Evolutionary conservation across 176 grass and related monocot genomes (phyloP).

Genomic region (Microstegium vimineum): DNA sequence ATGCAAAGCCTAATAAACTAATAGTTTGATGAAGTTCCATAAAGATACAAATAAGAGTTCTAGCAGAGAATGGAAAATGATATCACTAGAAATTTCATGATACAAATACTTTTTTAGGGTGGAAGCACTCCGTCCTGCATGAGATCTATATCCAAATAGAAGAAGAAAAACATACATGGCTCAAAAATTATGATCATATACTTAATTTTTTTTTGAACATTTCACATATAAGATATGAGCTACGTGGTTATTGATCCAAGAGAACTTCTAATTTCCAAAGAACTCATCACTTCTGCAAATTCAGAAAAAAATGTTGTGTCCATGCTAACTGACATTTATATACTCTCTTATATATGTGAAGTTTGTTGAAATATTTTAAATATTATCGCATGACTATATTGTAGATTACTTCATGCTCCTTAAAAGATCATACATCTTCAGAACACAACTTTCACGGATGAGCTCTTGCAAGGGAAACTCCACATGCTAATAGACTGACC

Average conservation of each 20-base stretch:
- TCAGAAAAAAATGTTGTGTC: background rate
- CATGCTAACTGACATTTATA: background rate
- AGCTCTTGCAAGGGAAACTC: background rate
- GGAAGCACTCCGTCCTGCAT: background rate
- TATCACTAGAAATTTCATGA: background rate
- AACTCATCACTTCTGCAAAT: background rate
- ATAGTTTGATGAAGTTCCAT: background rate
- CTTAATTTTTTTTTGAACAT: constrained; percentile 6
- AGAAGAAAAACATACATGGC: background rate
- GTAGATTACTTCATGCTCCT: background rate
- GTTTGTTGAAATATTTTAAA: background rate
- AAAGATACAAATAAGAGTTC: background rate
- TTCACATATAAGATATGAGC: background rate
- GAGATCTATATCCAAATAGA: background rate
- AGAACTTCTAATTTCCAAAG: background rate
- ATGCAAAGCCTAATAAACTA: background rate
- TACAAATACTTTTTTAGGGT: background rate
- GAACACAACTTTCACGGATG: background rate
- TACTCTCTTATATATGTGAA: background rate
- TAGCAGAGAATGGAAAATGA: background rate
- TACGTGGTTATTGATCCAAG: background rate
- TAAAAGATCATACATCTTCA: background rate
- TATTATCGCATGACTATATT: background rate
- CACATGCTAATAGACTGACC: constrained; percentile 42
- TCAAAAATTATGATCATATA: background rate